These are phyloP conservation scores for Rhodotorula sp. DNA, from an alignment of 1,284 basidiomycete genomes.

Conservation along the genomic window DNA sequence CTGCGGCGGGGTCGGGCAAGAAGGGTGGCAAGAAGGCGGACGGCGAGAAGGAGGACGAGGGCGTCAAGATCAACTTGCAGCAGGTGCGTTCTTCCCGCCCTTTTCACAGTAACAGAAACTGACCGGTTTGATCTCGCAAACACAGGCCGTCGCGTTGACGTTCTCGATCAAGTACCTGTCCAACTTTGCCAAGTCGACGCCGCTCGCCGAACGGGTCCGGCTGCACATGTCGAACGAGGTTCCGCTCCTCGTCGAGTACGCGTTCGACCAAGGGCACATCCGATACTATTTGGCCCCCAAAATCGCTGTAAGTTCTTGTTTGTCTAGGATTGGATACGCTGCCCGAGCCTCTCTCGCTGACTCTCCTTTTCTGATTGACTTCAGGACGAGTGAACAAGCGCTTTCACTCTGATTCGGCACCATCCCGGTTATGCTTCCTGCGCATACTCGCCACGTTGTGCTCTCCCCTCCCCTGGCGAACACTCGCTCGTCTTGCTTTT, in stretches of 20 bases:
- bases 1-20: constrained; percentile 44
- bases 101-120: background rate
- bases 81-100: constrained; percentile 14
- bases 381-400: too few relatives aligned
- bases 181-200: constrained; percentile 92
- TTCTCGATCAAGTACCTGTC: constrained; percentile 97
- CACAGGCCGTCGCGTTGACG: constrained; percentile 79
- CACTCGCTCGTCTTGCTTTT: background rate
- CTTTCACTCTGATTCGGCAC: too few relatives aligned
- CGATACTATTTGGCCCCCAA: constrained; percentile 86
- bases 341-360: too few relatives aligned
- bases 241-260: constrained; percentile 80
- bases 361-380: too few relatives aligned
- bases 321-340: too few relatives aligned
- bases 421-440: too few relatives aligned
- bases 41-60: constrained; percentile 50
- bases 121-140: too few relatives aligned
- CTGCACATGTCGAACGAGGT: constrained; percentile 90
- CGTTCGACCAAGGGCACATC: constrained; percentile 77
- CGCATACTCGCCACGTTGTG: background rate
- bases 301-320: constrained; percentile 56
- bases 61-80: constrained; percentile 79
- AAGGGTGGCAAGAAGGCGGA: constrained; percentile 36
- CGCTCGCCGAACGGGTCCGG: constrained; percentile 69
- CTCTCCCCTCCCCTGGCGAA: background rate